phyloP scores from a whole-genome alignment of 2,329 filamentous ascomycete genomes.

The Daldinia sp. region DNA sequence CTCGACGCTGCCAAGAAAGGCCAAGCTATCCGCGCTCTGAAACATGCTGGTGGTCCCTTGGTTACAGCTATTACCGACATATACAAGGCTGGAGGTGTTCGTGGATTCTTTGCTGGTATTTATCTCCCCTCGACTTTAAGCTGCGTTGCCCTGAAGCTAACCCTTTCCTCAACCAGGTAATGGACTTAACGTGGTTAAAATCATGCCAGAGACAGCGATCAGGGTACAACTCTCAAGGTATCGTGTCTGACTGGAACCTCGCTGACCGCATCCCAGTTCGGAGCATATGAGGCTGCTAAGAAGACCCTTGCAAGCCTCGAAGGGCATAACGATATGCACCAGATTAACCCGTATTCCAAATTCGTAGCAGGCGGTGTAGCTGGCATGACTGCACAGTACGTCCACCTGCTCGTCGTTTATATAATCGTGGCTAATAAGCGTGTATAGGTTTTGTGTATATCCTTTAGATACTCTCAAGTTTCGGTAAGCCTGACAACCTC shows the following conservation, averaged over 20 bases:
- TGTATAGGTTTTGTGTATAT: constrained; percentile 82
- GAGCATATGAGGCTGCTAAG: constrained; percentile 95
- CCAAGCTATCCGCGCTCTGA: constrained; percentile 68
- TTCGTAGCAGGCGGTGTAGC: constrained; percentile 91
- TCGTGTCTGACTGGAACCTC: neutral
- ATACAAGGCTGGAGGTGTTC: constrained; percentile 84
- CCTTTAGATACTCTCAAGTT: constrained; percentile 86
- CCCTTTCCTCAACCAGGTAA: constrained; percentile 69
- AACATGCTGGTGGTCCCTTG: constrained; percentile 74
- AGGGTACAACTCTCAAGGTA: constrained; percentile 58
- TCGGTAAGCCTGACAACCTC: constrained; percentile 49
- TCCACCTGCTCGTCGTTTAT: constrained; percentile 25
- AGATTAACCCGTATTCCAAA: constrained; percentile 84
- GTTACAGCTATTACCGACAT: constrained; percentile 77
- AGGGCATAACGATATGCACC: constrained; percentile 82
- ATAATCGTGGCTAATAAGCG: constrained; percentile 38
- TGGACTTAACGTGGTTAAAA: constrained; percentile 94
- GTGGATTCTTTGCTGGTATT: constrained; percentile 92
- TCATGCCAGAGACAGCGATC: constrained; percentile 98
- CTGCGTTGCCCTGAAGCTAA: constrained; percentile 7
- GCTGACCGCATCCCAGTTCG: constrained; percentile 65
- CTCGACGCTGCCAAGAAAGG: constrained; percentile 75
- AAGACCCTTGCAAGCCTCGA: constrained; percentile 84
- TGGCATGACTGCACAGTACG: constrained; percentile 91
- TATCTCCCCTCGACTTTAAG: constrained; percentile 1